These are phyloP conservation scores for Pisolithus microcarpus DNA, from an alignment of 768 basidiomycete genomes.

Conservation along the genomic window DNA sequence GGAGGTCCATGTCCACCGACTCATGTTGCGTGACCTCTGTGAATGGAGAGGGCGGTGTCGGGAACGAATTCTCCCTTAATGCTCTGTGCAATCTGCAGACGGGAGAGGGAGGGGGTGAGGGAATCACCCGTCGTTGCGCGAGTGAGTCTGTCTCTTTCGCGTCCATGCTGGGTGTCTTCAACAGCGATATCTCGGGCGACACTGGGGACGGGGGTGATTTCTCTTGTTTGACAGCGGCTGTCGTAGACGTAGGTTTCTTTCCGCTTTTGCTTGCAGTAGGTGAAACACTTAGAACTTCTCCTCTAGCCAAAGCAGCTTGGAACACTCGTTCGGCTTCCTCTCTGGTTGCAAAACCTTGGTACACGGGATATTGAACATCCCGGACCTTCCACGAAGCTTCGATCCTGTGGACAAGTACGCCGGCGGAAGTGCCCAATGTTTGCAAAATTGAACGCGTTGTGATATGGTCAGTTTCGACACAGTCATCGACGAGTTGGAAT, in stretches of 20 bases:
- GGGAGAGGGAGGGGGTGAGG: conserved; percentile 1
- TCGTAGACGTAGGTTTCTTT: not conserved
- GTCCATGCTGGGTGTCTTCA: conserved; percentile 9
- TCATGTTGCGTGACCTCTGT: conserved; percentile 19
- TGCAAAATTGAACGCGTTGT: conserved; percentile 15
- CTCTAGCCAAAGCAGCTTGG: conserved; percentile 21
- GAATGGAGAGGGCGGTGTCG: conserved; percentile 14
- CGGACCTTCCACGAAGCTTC: conserved; percentile 38
- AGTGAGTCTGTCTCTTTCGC: not conserved
- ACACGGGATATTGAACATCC: conserved; percentile 34
- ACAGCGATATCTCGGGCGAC: conserved; percentile 10
- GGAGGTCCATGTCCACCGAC: conserved; percentile 12
- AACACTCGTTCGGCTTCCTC: conserved; percentile 35
- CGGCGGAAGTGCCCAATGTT: conserved; percentile 5
- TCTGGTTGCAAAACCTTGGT: conserved; percentile 37
- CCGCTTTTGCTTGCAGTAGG: conserved; percentile 4
- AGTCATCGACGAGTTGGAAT: conserved; percentile 2
- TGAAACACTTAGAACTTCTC: conserved; percentile 17
- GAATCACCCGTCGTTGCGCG: not conserved
- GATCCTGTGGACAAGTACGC: conserved; percentile 30
- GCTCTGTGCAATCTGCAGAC: conserved; percentile 5
- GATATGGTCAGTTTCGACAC: conserved; percentile 14
- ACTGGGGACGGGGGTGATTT: conserved; percentile 12
- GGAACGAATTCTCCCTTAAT: conserved; percentile 6
- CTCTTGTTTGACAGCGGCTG: not conserved